Base-by-base conservation (phyloP, 495 filamentous ascomycete genomes). In the Penicillium ucsense region DNA sequence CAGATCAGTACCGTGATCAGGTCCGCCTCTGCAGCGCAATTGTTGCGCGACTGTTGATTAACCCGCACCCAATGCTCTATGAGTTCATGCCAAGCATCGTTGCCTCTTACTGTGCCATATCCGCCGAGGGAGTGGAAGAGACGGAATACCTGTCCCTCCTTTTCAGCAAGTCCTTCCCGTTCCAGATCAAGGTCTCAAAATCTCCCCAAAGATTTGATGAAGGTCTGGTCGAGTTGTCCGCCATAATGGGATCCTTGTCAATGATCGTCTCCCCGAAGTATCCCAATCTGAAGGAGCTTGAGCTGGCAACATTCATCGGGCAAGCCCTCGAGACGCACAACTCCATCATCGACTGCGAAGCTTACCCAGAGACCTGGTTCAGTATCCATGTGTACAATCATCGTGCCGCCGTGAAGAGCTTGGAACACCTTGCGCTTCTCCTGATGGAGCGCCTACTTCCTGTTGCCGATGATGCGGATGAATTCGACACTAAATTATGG, bases 361-460 rank as follows among this genome's bases (percentile, higher is more conserved):
- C 94, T 1, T 99, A 96, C 64, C 92, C 92, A 3, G 74, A 78
- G 32, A 78, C 71, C 53, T 98, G 92, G 94, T 75, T 99, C 35
- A 95, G 88, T 61, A 78, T 94, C 35, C 88, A 94, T 63, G 88
- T 96, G 36, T 95, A 88, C 63, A 89, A 99, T 58, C 92, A 97
- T 62, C 89, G 87, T 60, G 89, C 88, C 2, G 84, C 88, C 4
- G 83, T 97, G 70, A 84, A 84, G 48, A 85, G 83, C 8, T 74
- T 99, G n/a, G 88, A 96, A 62, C 84, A 86, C 49, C 68, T 96
- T 20, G 83, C 83, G 8, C 72, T 80, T 36, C 79, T 94, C 10
- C 69, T 99, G 44, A 75, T 88, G 35, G 80, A 87, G 10, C 81
- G 77, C 0, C 88, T 88, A 50, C 71, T 96, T 2, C 91, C 94